Evolutionary conservation across 1,139 yeast species (phyloP).

Genomic region (Candida sanyaensis): DNA sequence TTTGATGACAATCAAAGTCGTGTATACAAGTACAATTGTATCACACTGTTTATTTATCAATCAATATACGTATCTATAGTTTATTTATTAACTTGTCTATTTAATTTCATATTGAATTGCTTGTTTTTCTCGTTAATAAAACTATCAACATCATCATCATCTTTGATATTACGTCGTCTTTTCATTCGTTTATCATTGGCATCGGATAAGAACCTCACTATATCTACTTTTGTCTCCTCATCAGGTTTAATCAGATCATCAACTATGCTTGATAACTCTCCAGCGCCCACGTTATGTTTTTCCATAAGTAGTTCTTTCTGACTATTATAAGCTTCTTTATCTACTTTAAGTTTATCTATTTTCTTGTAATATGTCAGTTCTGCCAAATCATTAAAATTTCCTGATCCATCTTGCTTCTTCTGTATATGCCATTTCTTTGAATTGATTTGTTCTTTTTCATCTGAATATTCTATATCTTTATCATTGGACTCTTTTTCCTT

Average conservation of each 20-base stretch:
- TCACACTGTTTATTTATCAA: neutral
- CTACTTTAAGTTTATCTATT: constrained; percentile 39
- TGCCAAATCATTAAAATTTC: constrained; percentile 55
- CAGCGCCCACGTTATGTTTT: constrained; percentile 6
- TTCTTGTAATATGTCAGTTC: constrained; percentile 55
- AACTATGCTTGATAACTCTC: constrained; percentile 5
- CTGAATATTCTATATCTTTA: constrained; percentile 1
- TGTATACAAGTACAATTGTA: neutral
- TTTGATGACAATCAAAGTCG: neutral
- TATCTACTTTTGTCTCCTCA: constrained; percentile 20
- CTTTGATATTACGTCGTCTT: constrained; percentile 26
- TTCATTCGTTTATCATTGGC: constrained; percentile 33
- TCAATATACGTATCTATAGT: no score
- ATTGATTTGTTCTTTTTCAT: constrained; percentile 5
- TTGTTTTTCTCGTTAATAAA: constrained; percentile 74
- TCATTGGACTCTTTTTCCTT: constrained; percentile 1
- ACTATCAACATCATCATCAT: constrained; percentile 35
- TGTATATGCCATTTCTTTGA: constrained; percentile 25
- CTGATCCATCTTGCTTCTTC: constrained; percentile 21
- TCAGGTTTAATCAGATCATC: constrained; percentile 15
- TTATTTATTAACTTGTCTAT: constrained; percentile 47
- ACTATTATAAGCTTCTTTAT: constrained; percentile 41
- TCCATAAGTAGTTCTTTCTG: constrained; percentile 9
- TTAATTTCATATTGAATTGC: constrained; percentile 73
- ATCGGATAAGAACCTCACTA: constrained; percentile 40